These are phyloP conservation scores for Castanospermum australe DNA, from an alignment of 306 rosid genomes.

Conservation along the genomic window DNA sequence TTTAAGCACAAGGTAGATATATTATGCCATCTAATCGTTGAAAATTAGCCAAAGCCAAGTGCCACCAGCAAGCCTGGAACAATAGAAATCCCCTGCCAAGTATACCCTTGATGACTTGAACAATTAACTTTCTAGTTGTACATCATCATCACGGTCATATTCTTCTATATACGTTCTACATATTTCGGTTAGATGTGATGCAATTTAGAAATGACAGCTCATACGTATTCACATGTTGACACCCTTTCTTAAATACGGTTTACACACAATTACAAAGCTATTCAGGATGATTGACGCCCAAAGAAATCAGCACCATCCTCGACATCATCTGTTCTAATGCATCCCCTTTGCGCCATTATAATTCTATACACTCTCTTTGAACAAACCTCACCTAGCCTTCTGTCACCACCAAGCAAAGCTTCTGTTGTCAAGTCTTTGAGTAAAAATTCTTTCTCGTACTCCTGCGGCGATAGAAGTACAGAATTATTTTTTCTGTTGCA, in stretches of 20 bases:
- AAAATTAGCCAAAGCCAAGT: neutral
- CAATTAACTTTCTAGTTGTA: neutral
- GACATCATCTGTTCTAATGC: constrained; percentile 74
- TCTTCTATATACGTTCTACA: neutral
- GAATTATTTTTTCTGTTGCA: neutral
- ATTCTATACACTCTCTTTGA: constrained; percentile 89
- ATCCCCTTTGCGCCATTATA: constrained; percentile 76
- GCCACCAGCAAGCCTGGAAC: neutral
- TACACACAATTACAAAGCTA: neutral
- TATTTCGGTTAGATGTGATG: neutral
- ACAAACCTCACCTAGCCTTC: constrained; percentile 88
- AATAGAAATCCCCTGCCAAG: neutral
- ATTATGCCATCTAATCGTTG: neutral
- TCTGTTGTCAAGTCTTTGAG: constrained; percentile 75
- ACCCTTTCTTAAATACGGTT: neutral
- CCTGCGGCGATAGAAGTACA: constrained; percentile 46
- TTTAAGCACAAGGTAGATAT: neutral
- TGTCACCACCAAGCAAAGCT: constrained; percentile 67
- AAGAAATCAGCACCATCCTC: constrained; percentile 94
- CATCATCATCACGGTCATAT: neutral
- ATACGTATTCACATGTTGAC: neutral
- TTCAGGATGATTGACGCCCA: constrained; percentile 27
- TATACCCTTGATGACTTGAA: neutral
- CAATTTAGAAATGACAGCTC: neutral
- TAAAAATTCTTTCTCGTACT: constrained; percentile 80